A percentile compares a stretch with the other conserved stretches of the same genome.
These are phyloP conservation scores for Diaporthe sp. DNA, from an alignment of 2,329 filamentous ascomycete species.

Conservation along the genomic window DNA sequence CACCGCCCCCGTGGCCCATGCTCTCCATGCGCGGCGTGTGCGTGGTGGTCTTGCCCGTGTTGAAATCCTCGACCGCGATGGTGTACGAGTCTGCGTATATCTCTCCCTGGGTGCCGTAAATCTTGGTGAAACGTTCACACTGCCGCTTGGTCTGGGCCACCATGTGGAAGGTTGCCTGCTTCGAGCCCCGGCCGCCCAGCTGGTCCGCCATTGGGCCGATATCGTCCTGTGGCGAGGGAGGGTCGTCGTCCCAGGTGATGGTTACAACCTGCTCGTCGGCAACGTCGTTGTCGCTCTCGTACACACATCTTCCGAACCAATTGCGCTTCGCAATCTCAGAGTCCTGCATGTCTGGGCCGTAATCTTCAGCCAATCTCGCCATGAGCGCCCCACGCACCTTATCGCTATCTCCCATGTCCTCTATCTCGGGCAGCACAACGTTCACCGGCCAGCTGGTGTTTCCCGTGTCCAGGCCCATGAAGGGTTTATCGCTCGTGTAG, in stretches of 20 bases:
- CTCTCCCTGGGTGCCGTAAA: slow-evolving; percentile 91
- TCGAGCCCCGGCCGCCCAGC: slow-evolving; percentile 71
- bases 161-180: slow-evolving; percentile 95
- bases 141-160: slow-evolving; percentile 89
- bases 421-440: slow-evolving; percentile 93
- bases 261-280: slow-evolving; percentile 94
- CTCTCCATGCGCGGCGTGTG: slow-evolving; percentile 73
- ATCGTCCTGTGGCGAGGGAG: slow-evolving; percentile 47
- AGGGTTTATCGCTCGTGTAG: slow-evolving; percentile 76
- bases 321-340: slow-evolving; percentile 66
- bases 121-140: slow-evolving; percentile 85
- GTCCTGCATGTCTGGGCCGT: slow-evolving; percentile 63
- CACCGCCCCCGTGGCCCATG: slow-evolving; percentile 80
- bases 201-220: slow-evolving; percentile 43
- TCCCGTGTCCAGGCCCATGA: slow-evolving; percentile 71
- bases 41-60: slow-evolving; percentile 65
- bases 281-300: slow-evolving; percentile 92
- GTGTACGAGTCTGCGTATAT: slow-evolving; percentile 85
- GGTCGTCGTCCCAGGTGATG: slow-evolving; percentile 86
- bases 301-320: slow-evolving; percentile 97
- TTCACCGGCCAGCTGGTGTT: slow-evolving; percentile 86
- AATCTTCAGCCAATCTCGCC: slow-evolving; percentile 63
- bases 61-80: slow-evolving; percentile 84
- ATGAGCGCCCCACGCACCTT: slow-evolving; percentile 62
- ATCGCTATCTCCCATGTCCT: slow-evolving; percentile 71